Conservation (phyloP, 2,329 filamentous ascomycete species). For the Chrysoporthe deuterocubensis region DNA sequence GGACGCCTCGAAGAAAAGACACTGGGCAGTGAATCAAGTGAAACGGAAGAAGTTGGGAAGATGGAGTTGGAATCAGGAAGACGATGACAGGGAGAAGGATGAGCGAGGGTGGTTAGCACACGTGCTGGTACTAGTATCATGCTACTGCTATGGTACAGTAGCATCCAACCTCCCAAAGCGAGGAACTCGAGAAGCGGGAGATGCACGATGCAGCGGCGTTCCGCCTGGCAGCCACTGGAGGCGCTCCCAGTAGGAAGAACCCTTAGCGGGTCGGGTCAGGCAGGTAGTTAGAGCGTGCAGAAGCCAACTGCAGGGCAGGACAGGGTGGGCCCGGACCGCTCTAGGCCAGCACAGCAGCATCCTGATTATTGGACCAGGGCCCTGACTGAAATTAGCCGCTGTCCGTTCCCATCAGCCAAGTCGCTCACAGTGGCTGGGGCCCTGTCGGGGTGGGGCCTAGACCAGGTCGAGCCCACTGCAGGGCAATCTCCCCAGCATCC, state of each 20-base stretch:
- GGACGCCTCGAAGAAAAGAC: background rate
- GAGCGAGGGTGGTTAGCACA: slow-evolving; percentile 4
- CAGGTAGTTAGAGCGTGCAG: background rate
- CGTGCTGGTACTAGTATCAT: background rate
- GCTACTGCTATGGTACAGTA: background rate
- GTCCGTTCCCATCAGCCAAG: background rate
- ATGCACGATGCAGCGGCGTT: background rate
- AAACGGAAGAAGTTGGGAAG: background rate
- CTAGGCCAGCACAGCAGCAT: background rate
- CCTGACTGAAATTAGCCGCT: slow-evolving; percentile 7
- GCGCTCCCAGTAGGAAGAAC: background rate
- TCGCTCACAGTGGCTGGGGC: background rate
- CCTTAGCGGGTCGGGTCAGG: background rate
- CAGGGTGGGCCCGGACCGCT: background rate
- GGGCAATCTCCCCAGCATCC: slow-evolving; percentile 15
- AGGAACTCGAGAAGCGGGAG: background rate
- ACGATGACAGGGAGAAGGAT: background rate
- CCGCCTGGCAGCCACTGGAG: no score
- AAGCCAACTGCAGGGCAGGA: background rate
- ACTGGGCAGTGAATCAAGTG: no score
- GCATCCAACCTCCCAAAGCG: background rate
- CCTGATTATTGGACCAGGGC: background rate
- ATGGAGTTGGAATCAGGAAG: slow-evolving; percentile 1
- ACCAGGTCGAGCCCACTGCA: slow-evolving; percentile 2
- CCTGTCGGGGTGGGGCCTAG: background rate